A percentile compares a stretch with the other conserved stretches of the same genome.
These are phyloP conservation scores for Gilbertella persicaria DNA, from an alignment of 371 early-diverging fungal species.

Conservation along the genomic window DNA sequence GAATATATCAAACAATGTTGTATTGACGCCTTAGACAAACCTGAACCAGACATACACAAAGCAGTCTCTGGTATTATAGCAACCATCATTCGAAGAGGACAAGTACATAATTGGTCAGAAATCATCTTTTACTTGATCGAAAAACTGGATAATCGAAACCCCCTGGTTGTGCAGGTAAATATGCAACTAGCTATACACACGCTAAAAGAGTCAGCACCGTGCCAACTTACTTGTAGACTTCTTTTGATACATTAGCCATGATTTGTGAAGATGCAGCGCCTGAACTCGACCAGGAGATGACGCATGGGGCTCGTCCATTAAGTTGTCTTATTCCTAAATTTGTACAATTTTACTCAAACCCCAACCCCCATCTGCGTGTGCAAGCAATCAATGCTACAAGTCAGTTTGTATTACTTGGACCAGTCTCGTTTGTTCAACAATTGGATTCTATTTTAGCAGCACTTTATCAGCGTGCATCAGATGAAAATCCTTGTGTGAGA, in stretches of 20 bases:
- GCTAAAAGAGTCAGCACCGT: not conserved
- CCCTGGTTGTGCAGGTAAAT: conserved; percentile 64
- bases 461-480: not conserved
- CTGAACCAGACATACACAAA: conserved; percentile 39
- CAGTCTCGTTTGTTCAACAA: conserved; percentile 53
- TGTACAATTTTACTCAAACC: conserved; percentile 65
- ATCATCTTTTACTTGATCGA: conserved; percentile 64
- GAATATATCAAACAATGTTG: conserved; percentile 68
- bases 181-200: not conserved
- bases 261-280: conserved; percentile 83
- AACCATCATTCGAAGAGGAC: conserved; percentile 64
- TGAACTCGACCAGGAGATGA: conserved; percentile 68
- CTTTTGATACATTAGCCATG: conserved; percentile 75
- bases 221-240: too few relatives aligned
- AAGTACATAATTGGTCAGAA: conserved; percentile 71
- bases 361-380: conserved; percentile 62
- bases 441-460: conserved; percentile 7
- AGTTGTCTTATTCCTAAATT: conserved; percentile 73
- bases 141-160: conserved; percentile 59
- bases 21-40: conserved; percentile 58
- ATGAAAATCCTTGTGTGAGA: conserved; percentile 7
- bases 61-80: conserved; percentile 63
- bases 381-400: conserved; percentile 73
- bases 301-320: conserved; percentile 66
- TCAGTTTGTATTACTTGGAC: conserved; percentile 68